Evolutionary conservation across 2,329 filamentous ascomycete genomes (phyloP), one percentile per base, ranked within the genome.

Genomic region (Calonectria multiphialidica): DNA sequence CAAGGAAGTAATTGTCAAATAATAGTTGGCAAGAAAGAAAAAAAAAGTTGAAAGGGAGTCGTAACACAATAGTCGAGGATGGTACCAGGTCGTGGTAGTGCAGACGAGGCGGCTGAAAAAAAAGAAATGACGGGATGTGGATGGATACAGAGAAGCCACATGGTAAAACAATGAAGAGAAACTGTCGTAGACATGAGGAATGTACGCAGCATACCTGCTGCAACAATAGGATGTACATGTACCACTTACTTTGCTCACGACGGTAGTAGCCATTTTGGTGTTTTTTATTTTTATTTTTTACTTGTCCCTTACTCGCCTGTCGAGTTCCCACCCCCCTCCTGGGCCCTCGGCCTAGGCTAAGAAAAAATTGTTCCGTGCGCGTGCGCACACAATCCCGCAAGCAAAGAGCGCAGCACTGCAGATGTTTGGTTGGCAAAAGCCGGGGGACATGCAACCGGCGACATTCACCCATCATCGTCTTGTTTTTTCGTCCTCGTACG

Each of bases 331-430:
- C 53, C 21, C 53, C 50, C 53, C 25, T 30, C 49, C 21, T n/a
- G n/a, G n/a, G 61, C 23, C 67, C 47, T 49, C 28, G 23, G 42
- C 28, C 18, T 33, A 59, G 47, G 55, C 68, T 71, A 71, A 68
- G 67, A 71, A 40, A 47, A 71, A 40, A 49, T 63, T 71, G 62
- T 62, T 64, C 69, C 64, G 69, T 71, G 69, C 64, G 64, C 55
- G 55, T 50, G 65, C 63, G 33, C 53, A 37, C 53, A 57, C 53
- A 57, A 59, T 40, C 35, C 53, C 53, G 53, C 53, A 59, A 59
- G 53, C 53, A 59, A 59, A 59, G 53, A 59, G 35, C 53, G 33
- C 53, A 59, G 33, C 53, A 59, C 35, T 12, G 12, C 53, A 59
- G 35, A 59, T 40, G 21, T 33, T 59, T 59, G 53, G 53, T 23